These are phyloP conservation scores for Penicillium bialowiezense DNA, from an alignment of 495 filamentous ascomycete species.

Conservation along the genomic window DNA sequence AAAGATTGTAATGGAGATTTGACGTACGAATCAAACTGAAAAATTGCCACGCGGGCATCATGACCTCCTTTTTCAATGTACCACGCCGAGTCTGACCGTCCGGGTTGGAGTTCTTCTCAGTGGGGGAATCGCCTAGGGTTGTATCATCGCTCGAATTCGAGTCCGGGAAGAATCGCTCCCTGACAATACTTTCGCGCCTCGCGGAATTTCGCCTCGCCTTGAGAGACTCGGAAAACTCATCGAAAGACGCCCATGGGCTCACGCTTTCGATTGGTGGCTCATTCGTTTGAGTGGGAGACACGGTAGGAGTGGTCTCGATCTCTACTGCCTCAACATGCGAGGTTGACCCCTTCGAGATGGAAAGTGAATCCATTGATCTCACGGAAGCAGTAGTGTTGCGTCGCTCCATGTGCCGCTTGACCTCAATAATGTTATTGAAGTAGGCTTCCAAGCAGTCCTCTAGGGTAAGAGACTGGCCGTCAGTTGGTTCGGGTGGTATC, in stretches of 20 bases:
- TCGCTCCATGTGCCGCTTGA: constrained; percentile 73
- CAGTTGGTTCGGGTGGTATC: constrained; percentile 60
- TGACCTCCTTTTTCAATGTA: constrained; percentile 71
- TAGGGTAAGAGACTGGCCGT: constrained; percentile 66
- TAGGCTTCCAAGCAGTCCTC: constrained; percentile 91
- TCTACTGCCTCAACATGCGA: constrained; percentile 63
- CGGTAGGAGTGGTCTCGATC: constrained; percentile 39
- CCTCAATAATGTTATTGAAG: constrained; percentile 93
- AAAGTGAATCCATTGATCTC: constrained; percentile 48
- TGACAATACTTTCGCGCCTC: constrained; percentile 62
- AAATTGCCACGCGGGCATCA: constrained; percentile 98
- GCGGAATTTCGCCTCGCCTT: constrained; percentile 21
- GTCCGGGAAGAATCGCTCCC: constrained; percentile 54
- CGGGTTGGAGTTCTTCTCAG: constrained; percentile 16
- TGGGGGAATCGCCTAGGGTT: constrained; percentile 24
- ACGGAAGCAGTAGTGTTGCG: constrained; percentile 54
- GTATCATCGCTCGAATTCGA: constrained; percentile 32
- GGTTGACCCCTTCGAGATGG: constrained; percentile 41
- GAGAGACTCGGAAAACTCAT: constrained; percentile 24
- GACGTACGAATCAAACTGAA: constrained; percentile 76
- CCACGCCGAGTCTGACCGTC: constrained; percentile 35
- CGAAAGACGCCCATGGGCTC: constrained; percentile 30
- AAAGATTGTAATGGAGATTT: neutral
- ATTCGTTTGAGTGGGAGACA: constrained; percentile 37
- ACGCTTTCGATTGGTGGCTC: constrained; percentile 31